Evolutionary conservation across 352 stramenopile species (phyloP).

Genomic region (Phytophthora uliginosa): DNA sequence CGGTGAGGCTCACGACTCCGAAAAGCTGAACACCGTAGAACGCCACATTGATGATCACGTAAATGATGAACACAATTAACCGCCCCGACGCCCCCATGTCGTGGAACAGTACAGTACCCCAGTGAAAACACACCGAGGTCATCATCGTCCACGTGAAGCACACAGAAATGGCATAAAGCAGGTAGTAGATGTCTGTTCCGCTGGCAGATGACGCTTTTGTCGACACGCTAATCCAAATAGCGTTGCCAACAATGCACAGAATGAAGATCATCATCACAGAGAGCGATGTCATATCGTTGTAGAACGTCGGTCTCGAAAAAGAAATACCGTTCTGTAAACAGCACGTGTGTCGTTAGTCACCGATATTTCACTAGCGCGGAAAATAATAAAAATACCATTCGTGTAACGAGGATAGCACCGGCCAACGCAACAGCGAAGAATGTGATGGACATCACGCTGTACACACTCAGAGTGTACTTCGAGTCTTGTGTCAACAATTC

Average conservation of each 20-base stretch:
- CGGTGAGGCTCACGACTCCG: constrained; percentile 73
- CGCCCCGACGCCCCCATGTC: constrained; percentile 64
- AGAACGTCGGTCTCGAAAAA: constrained; percentile 81
- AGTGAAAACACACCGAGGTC: constrained; percentile 90
- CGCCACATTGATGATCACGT: constrained; percentile 65
- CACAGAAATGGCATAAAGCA: constrained; percentile 70
- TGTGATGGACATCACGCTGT: constrained; percentile 89
- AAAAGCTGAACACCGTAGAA: constrained; percentile 83
- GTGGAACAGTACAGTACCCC: constrained; percentile 79
- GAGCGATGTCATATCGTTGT: constrained; percentile 89
- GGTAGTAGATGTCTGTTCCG: constrained; percentile 80
- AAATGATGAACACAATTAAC: constrained; percentile 68
- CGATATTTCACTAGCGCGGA: neutral
- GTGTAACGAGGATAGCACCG: constrained; percentile 79
- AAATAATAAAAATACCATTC: constrained; percentile 61
- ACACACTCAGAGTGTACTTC: constrained; percentile 83
- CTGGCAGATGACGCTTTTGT: constrained; percentile 50
- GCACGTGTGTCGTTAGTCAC: neutral
- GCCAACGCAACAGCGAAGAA: constrained; percentile 84
- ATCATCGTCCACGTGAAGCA: constrained; percentile 91
- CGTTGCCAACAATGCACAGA: constrained; percentile 77
- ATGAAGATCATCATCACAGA: constrained; percentile 81
- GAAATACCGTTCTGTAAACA: constrained; percentile 77
- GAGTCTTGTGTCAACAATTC: constrained; percentile 45
- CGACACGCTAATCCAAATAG: constrained; percentile 86